These are phyloP conservation scores for Fusarium luffae DNA, from an alignment of 2,329 filamentous ascomycete species.

Conservation along the genomic window DNA sequence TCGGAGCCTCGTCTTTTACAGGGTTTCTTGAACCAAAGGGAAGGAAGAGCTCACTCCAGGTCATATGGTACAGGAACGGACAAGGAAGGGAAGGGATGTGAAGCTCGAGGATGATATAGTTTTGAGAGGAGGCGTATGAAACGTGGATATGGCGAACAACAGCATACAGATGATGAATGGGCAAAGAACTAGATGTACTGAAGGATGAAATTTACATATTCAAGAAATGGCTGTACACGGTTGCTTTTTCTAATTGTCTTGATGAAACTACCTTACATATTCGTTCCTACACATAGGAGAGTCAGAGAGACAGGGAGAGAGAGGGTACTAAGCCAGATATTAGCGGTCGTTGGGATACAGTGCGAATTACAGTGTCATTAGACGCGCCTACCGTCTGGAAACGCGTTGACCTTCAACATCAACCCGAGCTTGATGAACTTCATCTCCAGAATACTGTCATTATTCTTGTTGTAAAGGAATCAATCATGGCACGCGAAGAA, in stretches of 20 bases:
- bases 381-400: constrained; percentile 24
- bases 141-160: constrained; percentile 39
- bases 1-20: constrained; percentile 5
- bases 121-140: constrained; percentile 38
- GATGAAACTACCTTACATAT: neutral
- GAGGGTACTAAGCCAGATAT: neutral
- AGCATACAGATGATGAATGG: constrained; percentile 45
- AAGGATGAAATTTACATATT: constrained; percentile 10
- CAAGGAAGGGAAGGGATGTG: constrained; percentile 28
- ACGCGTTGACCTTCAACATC: constrained; percentile 36
- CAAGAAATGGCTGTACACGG: neutral
- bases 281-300: neutral
- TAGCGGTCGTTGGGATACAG: constrained; percentile 18
- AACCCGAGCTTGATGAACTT: constrained; percentile 24
- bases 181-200: constrained; percentile 35
- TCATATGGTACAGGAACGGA: constrained; percentile 14
- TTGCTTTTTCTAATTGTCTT: neutral
- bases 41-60: constrained; percentile 26
- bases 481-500: constrained; percentile 42
- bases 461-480: neutral
- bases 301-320: no score
- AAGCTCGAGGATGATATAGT: constrained; percentile 35
- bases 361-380: constrained; percentile 32
- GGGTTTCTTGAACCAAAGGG: constrained; percentile 17
- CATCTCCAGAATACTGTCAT: neutral